These are phyloP conservation scores for Daldinia sp. DNA, from an alignment of 2,329 filamentous ascomycete species.

Conservation along the genomic window DNA sequence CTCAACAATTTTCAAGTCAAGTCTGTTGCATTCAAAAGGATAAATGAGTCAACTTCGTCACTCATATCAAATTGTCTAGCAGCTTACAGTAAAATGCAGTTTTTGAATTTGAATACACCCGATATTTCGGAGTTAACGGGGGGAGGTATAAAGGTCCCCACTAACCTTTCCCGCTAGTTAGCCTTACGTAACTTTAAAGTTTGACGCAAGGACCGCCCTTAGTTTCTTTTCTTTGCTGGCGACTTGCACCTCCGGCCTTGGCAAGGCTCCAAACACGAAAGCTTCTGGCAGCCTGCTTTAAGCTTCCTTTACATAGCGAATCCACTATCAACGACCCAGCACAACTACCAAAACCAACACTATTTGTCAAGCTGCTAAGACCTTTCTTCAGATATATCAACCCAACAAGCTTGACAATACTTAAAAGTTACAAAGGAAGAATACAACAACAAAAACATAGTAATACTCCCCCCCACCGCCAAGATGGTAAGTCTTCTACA, in stretches of 20 bases:
- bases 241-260: slow-evolving; percentile 42
- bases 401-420: not conserved
- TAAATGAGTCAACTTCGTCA: slow-evolving; percentile 18
- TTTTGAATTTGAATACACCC: slow-evolving; percentile 31
- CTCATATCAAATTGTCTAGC: slow-evolving; percentile 2
- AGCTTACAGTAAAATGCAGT: slow-evolving; percentile 2
- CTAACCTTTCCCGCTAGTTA: not conserved
- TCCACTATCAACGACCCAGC: slow-evolving; percentile 16
- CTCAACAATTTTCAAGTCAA: slow-evolving; percentile 5
- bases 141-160: not conserved
- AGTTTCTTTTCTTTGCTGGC: not conserved
- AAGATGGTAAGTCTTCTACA: slow-evolving; percentile 61
- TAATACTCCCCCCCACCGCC: slow-evolving; percentile 45
- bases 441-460: slow-evolving; percentile 13
- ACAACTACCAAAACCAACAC: not conserved
- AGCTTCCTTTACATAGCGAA: slow-evolving; percentile 27
- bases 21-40: slow-evolving; percentile 10
- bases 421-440: not conserved
- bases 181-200: slow-evolving; percentile 7
- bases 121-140: slow-evolving; percentile 43
- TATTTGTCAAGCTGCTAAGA: not conserved
- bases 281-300: slow-evolving; percentile 48
- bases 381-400: not conserved
- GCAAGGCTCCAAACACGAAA: slow-evolving; percentile 50
- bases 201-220: slow-evolving; percentile 38